Evolutionary conservation across 371 early-diverging fungal genomes (phyloP), one percentile per base, ranked within the genome.

Genomic region (Choanephora cucurbitarum): DNA sequence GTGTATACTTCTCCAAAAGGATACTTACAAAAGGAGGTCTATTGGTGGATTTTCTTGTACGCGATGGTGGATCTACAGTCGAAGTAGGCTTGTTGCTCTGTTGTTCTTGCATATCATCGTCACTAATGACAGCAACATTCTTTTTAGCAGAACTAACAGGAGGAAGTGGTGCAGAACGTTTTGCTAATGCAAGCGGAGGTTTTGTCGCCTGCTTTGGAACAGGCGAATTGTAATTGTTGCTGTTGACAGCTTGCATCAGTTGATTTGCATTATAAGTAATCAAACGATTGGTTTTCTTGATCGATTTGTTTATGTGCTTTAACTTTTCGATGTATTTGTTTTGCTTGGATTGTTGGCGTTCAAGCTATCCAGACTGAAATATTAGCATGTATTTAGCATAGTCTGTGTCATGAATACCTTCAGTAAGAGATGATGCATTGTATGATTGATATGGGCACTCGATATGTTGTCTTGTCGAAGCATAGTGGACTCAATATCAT

Each of bases 281-380:
- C 21, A 57, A 19, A 43, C 50, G 47, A 31, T 39, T 57, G 0
- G 57, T 62, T 5, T 52, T 41, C 21, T 57, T 56, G 19, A 62
- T 53, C 15, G 57, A 32, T 31, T 49, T 52, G 19, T 48, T 57
- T 8, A 57, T 11, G 8, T 42, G 19, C n/a, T 52, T 62, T 2
- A 62, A 33, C 52, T 62, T 62, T 21, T 37, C 48, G n/a, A 52
- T 48, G 6, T 62, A 62, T 11, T 47, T 41, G 9, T 22, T 52
- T 57, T 62, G 62, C 18, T 40, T 48, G 4, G 37, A 24, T 39
- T 60, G 60, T 49, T 60, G 55, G 43, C 52, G 41, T 23, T 61
- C 50, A 13, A 61, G 47, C 61, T 61, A n/a, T n/a, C n/a, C n/a
- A n/a, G n/a, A n/a, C n/a, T n/a, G n/a, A n/a, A n/a, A n/a, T n/a